Percentiles rank a stretch among this genome's conserved stretches.
phyloP scores from a whole-genome alignment of 352 stramenopile genomes.

The Aphanomyces stellatus region DNA sequence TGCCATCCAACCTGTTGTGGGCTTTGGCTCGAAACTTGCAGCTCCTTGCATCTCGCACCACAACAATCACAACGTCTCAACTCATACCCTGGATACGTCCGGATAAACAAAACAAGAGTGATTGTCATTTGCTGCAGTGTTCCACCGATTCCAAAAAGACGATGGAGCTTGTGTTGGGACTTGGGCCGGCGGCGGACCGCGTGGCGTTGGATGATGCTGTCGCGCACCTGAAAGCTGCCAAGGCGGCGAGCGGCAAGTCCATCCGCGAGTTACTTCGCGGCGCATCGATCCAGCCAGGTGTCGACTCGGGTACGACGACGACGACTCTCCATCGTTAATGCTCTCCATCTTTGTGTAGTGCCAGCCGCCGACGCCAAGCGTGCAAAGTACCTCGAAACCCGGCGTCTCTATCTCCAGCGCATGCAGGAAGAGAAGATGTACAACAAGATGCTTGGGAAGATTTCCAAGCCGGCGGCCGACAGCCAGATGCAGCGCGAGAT shows the following conservation, averaged over 20 bases:
- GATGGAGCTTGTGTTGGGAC: constrained; percentile 13
- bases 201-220: constrained; percentile 3
- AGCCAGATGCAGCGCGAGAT: constrained; percentile 47
- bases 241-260: background rate
- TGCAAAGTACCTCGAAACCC: constrained; percentile 28
- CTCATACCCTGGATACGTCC: no score
- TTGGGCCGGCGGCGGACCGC: background rate
- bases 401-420: constrained; percentile 52
- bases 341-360: background rate
- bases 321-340: no score
- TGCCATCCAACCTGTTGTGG: no score
- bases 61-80: no score
- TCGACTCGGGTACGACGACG: background rate
- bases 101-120: no score
- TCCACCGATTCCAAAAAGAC: no score
- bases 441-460: constrained; percentile 58
- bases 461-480: constrained; percentile 38
- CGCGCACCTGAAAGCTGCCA: background rate
- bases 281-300: background rate
- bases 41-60: no score
- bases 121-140: no score
- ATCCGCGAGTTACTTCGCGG: background rate
- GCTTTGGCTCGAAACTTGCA: no score
- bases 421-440: constrained; percentile 78
- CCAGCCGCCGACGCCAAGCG: background rate